phyloP scores from a whole-genome alignment of 2,329 filamentous ascomycete genomes.

The Diaporthe australafricana region DNA sequence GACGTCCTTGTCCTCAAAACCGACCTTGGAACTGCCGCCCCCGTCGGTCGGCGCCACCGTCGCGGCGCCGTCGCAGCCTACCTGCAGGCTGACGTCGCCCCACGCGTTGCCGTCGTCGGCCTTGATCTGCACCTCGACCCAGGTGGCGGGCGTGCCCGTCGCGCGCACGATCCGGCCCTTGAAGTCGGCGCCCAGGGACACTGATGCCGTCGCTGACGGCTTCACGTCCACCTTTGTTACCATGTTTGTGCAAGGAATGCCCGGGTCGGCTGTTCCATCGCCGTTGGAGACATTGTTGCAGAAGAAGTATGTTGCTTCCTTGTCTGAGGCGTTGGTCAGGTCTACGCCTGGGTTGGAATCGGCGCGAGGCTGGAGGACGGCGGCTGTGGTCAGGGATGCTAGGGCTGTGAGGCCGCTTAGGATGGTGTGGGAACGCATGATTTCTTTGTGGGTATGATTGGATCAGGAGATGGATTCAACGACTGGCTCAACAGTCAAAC shows the following conservation, averaged over 20 bases:
- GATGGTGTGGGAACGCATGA: conserved; percentile 6
- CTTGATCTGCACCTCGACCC: conserved; percentile 36
- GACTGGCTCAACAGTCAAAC: no score
- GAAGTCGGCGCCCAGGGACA: conserved; percentile 22
- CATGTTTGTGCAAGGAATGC: conserved; percentile 32
- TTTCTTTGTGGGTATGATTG: background rate
- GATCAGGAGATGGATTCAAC: background rate
- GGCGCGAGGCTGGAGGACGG: background rate
- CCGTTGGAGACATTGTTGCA: conserved; percentile 35
- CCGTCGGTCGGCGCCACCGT: conserved; percentile 27
- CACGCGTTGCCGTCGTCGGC: conserved; percentile 28
- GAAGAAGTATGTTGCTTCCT: conserved; percentile 35
- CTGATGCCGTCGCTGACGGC: conserved; percentile 13
- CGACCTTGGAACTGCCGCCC: conserved; percentile 5
- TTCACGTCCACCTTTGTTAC: conserved; percentile 22
- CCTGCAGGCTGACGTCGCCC: conserved; percentile 33
- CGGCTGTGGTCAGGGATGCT: background rate
- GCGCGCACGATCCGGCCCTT: conserved; percentile 33
- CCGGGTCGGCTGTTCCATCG: conserved; percentile 30
- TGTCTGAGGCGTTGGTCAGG: conserved; percentile 30
- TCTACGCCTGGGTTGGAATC: conserved; percentile 32
- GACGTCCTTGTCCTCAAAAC: conserved; percentile 15
- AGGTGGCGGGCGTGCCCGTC: conserved; percentile 31
- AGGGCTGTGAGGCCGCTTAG: background rate
- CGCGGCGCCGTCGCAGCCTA: conserved; percentile 33